phyloP scores from a whole-genome alignment of 495 filamentous ascomycete genomes.

The Penicilliopsis zonata region DNA sequence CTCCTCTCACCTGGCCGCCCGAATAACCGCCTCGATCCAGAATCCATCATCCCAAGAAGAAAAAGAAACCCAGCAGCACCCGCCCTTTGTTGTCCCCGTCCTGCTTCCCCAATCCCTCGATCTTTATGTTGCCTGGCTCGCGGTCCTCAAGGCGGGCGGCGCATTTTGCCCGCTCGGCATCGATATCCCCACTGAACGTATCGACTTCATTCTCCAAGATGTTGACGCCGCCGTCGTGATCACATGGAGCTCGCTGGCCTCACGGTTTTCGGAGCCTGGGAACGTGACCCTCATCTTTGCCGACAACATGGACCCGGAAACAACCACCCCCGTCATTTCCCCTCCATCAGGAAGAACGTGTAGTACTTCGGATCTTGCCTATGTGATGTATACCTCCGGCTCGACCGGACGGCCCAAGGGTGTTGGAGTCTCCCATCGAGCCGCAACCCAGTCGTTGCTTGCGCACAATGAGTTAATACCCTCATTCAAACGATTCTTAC shows the following conservation, averaged over 20 bases:
- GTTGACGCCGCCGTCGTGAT: slow-evolving; percentile 46
- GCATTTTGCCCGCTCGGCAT: slow-evolving; percentile 70
- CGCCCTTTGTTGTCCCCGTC: slow-evolving; percentile 48
- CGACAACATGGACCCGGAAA: slow-evolving; percentile 11
- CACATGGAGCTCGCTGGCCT: slow-evolving; percentile 19
- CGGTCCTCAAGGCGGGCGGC: slow-evolving; percentile 61
- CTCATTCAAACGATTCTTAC: slow-evolving; percentile 59
- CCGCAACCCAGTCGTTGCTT: slow-evolving; percentile 63
- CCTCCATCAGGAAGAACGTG: slow-evolving; percentile 4
- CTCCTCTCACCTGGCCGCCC: slow-evolving; percentile 39
- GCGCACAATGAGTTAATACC: slow-evolving; percentile 69
- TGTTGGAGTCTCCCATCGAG: slow-evolving; percentile 62
- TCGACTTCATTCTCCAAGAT: slow-evolving; percentile 62
- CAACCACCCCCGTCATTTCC: not conserved
- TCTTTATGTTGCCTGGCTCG: slow-evolving; percentile 61
- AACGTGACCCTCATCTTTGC: slow-evolving; percentile 15
- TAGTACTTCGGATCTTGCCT: slow-evolving; percentile 45
- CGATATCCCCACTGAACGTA: slow-evolving; percentile 58
- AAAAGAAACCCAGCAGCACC: not conserved
- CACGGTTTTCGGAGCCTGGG: slow-evolving; percentile 8
- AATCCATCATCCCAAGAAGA: slow-evolving; percentile 12
- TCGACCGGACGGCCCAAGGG: slow-evolving; percentile 87
- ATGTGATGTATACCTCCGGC: slow-evolving; percentile 86
- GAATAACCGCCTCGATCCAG: too few relatives aligned
- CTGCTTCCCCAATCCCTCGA: slow-evolving; percentile 56